phyloP scores from a whole-genome alignment of 2,329 filamentous ascomycete genomes.

The Pseudomassariella vexata region DNA sequence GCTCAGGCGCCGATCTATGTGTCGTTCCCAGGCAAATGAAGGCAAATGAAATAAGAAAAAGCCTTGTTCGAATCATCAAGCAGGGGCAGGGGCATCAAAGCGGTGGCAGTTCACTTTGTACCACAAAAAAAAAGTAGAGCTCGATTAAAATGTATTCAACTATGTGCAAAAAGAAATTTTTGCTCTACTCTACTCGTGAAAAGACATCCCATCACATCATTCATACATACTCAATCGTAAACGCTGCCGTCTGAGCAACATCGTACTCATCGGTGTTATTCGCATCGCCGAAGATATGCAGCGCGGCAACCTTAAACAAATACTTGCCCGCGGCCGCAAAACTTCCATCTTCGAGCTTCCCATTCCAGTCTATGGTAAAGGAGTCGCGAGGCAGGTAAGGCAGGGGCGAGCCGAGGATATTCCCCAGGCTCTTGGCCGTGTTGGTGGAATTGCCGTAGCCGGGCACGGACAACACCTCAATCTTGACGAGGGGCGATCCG shows the following conservation, averaged over 20 bases:
- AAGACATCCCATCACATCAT: not conserved
- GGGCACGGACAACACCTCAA: slow-evolving; percentile 37
- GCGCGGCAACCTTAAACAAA: slow-evolving; percentile 40
- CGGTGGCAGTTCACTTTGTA: too few species aligned
- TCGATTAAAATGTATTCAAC: too few species aligned
- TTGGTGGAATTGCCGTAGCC: slow-evolving; percentile 17
- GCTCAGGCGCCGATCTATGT: too few species aligned
- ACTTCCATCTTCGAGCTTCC: slow-evolving; percentile 37
- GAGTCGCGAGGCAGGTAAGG: slow-evolving; percentile 26
- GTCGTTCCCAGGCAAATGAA: too few species aligned
- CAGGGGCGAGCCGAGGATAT: slow-evolving; percentile 35
- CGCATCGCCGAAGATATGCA: slow-evolving; percentile 46
- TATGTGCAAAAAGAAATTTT: too few species aligned
- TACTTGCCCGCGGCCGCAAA: slow-evolving; percentile 45
- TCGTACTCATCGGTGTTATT: slow-evolving; percentile 41
- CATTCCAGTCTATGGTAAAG: slow-evolving; percentile 34
- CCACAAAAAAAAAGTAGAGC: too few species aligned
- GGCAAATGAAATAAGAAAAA: too few species aligned
- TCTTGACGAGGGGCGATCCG: slow-evolving; percentile 36
- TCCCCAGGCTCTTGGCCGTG: slow-evolving; percentile 26
- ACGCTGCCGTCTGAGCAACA: slow-evolving; percentile 30
- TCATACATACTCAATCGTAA: slow-evolving; percentile 38
- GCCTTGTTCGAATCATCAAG: too few species aligned
- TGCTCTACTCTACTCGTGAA: not conserved
- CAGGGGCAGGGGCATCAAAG: too few species aligned